Conservation (phyloP, 805 yeast species). For the Candida parachauliodes region DNA sequence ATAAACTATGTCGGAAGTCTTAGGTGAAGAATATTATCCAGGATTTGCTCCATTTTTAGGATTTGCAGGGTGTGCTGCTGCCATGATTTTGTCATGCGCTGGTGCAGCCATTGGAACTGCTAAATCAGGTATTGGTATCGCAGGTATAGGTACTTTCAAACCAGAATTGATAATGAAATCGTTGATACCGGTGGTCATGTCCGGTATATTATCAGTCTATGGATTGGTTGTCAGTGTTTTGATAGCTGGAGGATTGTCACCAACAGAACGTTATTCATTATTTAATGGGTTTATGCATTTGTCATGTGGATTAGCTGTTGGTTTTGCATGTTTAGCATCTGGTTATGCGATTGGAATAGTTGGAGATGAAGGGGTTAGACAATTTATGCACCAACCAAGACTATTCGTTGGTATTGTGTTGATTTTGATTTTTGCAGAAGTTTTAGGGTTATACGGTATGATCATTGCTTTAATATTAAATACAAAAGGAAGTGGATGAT, state of each 20-base stretch:
- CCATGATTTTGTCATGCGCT: constrained; percentile 87
- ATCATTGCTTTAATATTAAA: constrained; percentile 89
- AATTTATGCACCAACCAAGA: constrained; percentile 82
- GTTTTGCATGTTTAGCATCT: constrained; percentile 92
- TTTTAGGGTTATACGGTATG: constrained; percentile 89
- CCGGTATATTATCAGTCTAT: constrained; percentile 95
- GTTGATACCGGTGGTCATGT: constrained; percentile 95
- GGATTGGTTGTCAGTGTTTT: constrained; percentile 95
- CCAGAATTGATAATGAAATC: constrained; percentile 97
- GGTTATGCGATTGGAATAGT: constrained; percentile 96
- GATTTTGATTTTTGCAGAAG: constrained; percentile 88
- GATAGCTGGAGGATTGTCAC: constrained; percentile 86
- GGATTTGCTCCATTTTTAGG: constrained; percentile 96
- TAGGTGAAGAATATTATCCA: constrained; percentile 67
- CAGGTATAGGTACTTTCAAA: constrained; percentile 96
- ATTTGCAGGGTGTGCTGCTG: constrained; percentile 94
- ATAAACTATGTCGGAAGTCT: constrained; percentile 17
- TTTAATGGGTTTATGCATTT: constrained; percentile 98
- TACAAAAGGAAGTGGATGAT: constrained; percentile 70
- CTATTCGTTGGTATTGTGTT: constrained; percentile 86
- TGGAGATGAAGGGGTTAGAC: constrained; percentile 91
- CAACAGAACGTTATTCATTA: constrained; percentile 73
- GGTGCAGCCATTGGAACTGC: constrained; percentile 99
- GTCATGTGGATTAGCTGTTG: constrained; percentile 94
- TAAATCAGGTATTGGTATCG: constrained; percentile 95